Evolutionary conservation across 2,329 filamentous ascomycete species (phyloP).

Genomic region (Periglandula ipomoeae): DNA sequence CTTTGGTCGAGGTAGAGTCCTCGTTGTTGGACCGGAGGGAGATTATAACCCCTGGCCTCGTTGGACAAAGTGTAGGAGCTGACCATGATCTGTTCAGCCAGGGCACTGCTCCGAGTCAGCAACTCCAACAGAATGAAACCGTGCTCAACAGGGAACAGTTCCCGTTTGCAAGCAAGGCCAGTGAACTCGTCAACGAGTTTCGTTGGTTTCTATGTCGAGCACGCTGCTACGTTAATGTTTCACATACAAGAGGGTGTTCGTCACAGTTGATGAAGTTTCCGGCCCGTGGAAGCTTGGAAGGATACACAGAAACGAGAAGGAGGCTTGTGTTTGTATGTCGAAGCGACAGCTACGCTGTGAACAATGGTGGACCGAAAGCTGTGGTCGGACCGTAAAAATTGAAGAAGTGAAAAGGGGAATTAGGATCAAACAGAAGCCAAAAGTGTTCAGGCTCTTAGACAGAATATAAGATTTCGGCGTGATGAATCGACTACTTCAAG

Average conservation of each 20-base stretch:
- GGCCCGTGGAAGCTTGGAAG: slow-evolving; percentile 1
- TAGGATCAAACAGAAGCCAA: neutral
- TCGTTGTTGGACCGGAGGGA: neutral
- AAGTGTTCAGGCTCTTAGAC: neutral
- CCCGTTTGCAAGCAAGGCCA: neutral
- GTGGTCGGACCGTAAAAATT: neutral
- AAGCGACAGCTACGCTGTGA: neutral
- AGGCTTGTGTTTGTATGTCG: slow-evolving; percentile 2
- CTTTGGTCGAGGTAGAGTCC: neutral
- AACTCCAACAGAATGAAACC: neutral
- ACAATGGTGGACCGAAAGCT: neutral
- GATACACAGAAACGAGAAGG: slow-evolving; percentile 4
- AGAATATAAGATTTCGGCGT: no score
- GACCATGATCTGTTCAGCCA: slow-evolving; percentile 4
- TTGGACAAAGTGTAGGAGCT: slow-evolving; percentile 4
- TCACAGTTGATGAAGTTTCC: slow-evolving; percentile 2
- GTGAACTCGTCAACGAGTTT: neutral
- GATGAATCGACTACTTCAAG: no score
- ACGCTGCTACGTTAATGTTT: slow-evolving; percentile 2
- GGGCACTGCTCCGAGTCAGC: neutral
- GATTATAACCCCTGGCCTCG: slow-evolving; percentile 3
- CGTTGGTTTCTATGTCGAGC: neutral
- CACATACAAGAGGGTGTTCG: slow-evolving; percentile 1
- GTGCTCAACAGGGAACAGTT: neutral
- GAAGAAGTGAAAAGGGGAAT: neutral